Base-by-base conservation (phyloP, 2,329 filamentous ascomycete genomes). In the Albophoma yamanashiensis region DNA sequence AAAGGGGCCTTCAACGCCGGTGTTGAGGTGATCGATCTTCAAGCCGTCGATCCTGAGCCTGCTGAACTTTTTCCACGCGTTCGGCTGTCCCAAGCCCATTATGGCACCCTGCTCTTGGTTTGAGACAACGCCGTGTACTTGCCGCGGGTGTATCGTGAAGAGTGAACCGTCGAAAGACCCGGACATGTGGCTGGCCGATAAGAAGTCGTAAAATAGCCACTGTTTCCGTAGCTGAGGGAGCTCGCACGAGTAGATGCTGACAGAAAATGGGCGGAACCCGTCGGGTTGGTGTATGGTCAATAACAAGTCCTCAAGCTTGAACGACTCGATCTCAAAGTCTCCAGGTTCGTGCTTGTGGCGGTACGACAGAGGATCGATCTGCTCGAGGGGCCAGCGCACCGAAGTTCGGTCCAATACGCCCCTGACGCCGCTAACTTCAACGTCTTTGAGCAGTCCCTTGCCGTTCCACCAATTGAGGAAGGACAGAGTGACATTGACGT, bases 391-490 rank as follows among this genome's bases (percentile, higher is more conserved):
- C 82, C 90, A 94, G 60, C 80, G 77, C 2, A 99, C 89, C 55
- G 86, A 89, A 0, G 92, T 96, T 61, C 94, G 85, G 73, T 99
- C 94, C 53, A 99, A 82, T 6, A 97, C 91, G 27, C 94, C 94
- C 62, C 94, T 85, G 38, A 99, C 89, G 5, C 94, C 94, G 69
- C 92, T 94, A 58, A 99, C 88, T 70, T 97, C 92, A 50, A 99
- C 94, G 70, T 97, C 91, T 67, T 90, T 88, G 11, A 99, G 78
- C 7, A 95, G 81, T 0, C 94, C 94, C 73, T 93, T 97, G 27
- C 94, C 93, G 67, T 96, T 97, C 85, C 96, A 95, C 94, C 94
- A 99, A 71, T 97, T 97, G n/a, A 92, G 82, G 67, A 99, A 97
- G 0, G 94, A 99, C 34, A 99, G 74, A 0, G 93, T 97, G 50